Conservation (phyloP, 768 basidiomycete species). For the Atractiella rhizophila region DNA sequence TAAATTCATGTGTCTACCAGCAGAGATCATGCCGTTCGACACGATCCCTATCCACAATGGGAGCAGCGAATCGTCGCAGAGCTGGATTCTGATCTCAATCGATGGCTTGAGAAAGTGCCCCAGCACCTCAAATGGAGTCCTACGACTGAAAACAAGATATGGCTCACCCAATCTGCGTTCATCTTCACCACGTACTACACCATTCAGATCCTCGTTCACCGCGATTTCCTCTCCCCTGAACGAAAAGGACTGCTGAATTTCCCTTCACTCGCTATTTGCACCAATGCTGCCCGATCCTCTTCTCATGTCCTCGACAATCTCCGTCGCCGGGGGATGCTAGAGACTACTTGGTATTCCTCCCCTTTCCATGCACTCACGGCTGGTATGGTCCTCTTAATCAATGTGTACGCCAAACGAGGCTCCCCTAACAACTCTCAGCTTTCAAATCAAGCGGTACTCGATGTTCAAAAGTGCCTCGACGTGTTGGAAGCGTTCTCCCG, state of each 20-base stretch:
- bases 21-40: no score
- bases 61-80: conserved; percentile 34
- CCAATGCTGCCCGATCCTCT: conserved; percentile 55
- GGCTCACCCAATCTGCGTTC: conserved; percentile 36
- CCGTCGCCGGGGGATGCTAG: conserved; percentile 21
- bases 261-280: conserved; percentile 49
- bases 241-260: conserved; percentile 18
- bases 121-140: conserved; percentile 30
- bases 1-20: no score
- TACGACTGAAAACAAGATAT: conserved; percentile 27
- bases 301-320: conserved; percentile 43
- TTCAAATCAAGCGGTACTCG: neutral
- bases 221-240: conserved; percentile 36
- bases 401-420: conserved; percentile 31
- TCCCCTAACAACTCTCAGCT: no score
- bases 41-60: no score
- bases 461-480: conserved; percentile 1
- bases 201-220: conserved; percentile 43
- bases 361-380: conserved; percentile 25
- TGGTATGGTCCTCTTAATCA: conserved; percentile 36
- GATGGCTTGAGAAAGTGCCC: conserved; percentile 47
- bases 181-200: conserved; percentile 39
- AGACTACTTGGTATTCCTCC: conserved; percentile 1
- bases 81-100: conserved; percentile 40
- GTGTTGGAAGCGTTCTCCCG: neutral